Base-by-base conservation (phyloP, 495 filamentous ascomycete genomes). In the Talaromyces thailandensis region DNA sequence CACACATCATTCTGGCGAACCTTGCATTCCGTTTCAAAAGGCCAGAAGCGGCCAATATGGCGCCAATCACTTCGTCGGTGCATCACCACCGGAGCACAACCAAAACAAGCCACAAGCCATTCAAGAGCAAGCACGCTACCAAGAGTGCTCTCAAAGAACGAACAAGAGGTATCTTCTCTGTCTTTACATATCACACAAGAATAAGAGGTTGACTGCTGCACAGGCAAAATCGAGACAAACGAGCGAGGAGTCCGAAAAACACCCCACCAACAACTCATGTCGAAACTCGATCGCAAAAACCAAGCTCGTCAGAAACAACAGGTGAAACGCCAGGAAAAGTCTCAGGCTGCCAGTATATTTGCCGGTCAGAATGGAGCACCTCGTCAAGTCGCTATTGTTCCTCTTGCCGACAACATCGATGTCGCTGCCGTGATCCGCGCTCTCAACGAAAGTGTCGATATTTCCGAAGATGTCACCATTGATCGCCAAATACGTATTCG, bases 191-290 rank as follows among this genome's bases (percentile, higher is more conserved):
- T 1, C 7, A 16, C 18, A 12, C 24, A 26, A 51, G 26, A 26
- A 35, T 31, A 32, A 18, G 2, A 5, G 51, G 58, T 70, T 58
- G 63, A 7, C 18, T 12, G 4, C 62, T 35, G 14, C 14, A 5
- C 52, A 87, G 84, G 87, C 67, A 90, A 88, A 71, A 74, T 88
- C 48, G 84, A 88, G 70, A 63, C 64, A 62, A 68, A 74, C 71
- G 66, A 88, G 75, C 75, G 77, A 70, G 83, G 86, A 40, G 78
- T 77, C 64, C 87, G 93, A 63, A 95, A 90, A 75, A 96, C 93
- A 48, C 89, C 89, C 63, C 91, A 97, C 73, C 95, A 98, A 71
- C 91, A 96, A 76, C 82, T 96, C 71, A 95, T 96, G 90, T 96
- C 93, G 37, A 98, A 96, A 76, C 79, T 98, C 73, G 91, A 96